Conservation (phyloP, 176 grass and related monocot genomes). For the Rhynchospora breviuscula region DNA sequence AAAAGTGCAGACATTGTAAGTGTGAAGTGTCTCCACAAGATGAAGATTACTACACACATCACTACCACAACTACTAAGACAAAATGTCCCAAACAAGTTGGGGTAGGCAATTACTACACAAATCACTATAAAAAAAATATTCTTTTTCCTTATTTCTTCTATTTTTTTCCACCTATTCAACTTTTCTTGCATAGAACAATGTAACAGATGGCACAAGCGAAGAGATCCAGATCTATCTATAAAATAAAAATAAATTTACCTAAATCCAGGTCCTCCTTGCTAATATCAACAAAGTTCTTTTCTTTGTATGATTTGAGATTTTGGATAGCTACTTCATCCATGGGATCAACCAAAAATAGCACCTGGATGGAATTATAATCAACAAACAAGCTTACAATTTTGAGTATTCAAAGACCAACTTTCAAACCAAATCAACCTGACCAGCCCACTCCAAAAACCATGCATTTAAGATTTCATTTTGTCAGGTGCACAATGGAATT, state of each 20-base stretch:
- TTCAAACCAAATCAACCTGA: background rate
- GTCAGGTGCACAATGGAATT: background rate
- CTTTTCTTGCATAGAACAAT: background rate
- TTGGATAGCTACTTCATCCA: slow-evolving; percentile 94
- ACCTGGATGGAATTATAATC: slow-evolving; percentile 46
- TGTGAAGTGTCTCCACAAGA: background rate
- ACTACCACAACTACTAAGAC: background rate
- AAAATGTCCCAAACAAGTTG: too few relatives aligned
- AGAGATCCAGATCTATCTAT: background rate
- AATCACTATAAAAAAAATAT: background rate
- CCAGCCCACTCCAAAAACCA: background rate
- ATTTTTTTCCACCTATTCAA: background rate
- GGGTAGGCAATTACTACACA: background rate
- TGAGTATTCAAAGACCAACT: background rate
- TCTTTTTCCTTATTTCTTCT: background rate
- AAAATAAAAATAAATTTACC: slow-evolving; percentile 28
- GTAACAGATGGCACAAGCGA: background rate
- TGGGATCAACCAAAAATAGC: slow-evolving; percentile 88
- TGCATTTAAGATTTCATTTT: background rate
- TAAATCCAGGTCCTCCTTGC: slow-evolving; percentile 94
- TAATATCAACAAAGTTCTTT: slow-evolving; percentile 94
- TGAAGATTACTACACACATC: background rate
- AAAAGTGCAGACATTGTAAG: background rate
- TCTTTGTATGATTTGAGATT: slow-evolving; percentile 95
- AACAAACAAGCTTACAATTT: background rate